These are phyloP conservation scores for Volvariella surrecta DNA, from an alignment of 1,284 basidiomycete species.

Conservation along the genomic window DNA sequence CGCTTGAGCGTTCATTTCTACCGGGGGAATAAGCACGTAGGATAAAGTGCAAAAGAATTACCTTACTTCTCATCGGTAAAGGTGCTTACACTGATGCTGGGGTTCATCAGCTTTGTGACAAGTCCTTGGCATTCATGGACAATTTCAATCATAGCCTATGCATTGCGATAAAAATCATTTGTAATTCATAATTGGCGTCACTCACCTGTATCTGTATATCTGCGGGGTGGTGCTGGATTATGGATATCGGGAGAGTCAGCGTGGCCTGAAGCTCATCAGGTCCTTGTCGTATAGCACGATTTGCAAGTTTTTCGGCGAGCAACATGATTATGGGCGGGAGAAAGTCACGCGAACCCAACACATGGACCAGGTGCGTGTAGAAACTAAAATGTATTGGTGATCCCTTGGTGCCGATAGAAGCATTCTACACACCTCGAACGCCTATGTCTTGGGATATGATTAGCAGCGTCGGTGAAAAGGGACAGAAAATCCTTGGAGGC, in stretches of 20 bases:
- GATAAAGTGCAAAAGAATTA: no score
- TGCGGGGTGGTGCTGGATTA: conserved; percentile 53
- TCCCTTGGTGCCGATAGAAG: conserved; percentile 2
- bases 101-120: conserved; percentile 37
- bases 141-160: conserved; percentile 58
- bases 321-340: conserved; percentile 82
- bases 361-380: conserved; percentile 86
- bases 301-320: conserved; percentile 73
- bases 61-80: conserved; percentile 53
- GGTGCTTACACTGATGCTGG: conserved; percentile 32
- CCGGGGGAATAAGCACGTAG: no score
- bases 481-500: conserved; percentile 68
- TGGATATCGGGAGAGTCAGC: conserved; percentile 57
- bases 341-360: conserved; percentile 78
- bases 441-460: conserved; percentile 83
- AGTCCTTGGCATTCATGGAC: conserved; percentile 55
- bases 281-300: conserved; percentile 62
- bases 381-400: conserved; percentile 44
- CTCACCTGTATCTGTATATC: conserved; percentile 50
- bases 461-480: conserved; percentile 85
- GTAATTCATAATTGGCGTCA: conserved; percentile 12
- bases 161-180: conserved; percentile 12
- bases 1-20: background rate
- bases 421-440: conserved; percentile 57
- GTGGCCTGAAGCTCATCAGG: conserved; percentile 50